Conservation (phyloP, 2,329 filamentous ascomycete species). For the Emergomyces orientalis region DNA sequence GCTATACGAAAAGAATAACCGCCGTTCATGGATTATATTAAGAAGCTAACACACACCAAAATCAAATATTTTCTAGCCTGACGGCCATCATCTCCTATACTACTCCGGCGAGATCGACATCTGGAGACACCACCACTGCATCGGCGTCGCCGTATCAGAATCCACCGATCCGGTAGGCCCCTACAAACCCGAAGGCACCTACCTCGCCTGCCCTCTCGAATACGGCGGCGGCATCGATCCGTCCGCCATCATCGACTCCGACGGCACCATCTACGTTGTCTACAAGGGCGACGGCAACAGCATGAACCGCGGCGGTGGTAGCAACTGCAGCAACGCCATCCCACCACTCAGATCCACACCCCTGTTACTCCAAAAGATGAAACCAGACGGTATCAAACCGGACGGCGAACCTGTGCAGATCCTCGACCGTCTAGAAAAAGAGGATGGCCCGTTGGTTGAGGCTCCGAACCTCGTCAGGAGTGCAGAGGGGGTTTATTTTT, state of each 20-base stretch:
- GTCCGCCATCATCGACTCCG: slow-evolving; percentile 47
- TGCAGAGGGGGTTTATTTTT: slow-evolving; percentile 40
- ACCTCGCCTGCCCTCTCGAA: slow-evolving; percentile 44
- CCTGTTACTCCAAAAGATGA: slow-evolving; percentile 31
- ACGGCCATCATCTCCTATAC: slow-evolving; percentile 49
- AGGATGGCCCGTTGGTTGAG: slow-evolving; percentile 53
- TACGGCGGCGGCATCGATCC: slow-evolving; percentile 55
- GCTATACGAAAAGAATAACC: no score
- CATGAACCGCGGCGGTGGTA: slow-evolving; percentile 32
- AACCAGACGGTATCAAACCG: slow-evolving; percentile 42
- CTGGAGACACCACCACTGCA: slow-evolving; percentile 42
- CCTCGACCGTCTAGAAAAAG: slow-evolving; percentile 48
- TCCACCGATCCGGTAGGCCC: slow-evolving; percentile 29
- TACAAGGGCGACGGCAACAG: slow-evolving; percentile 57
- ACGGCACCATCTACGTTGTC: slow-evolving; percentile 47
- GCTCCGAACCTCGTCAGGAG: slow-evolving; percentile 43
- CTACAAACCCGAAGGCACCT: slow-evolving; percentile 38
- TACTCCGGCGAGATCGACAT: slow-evolving; percentile 42
- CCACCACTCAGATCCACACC: slow-evolving; percentile 25
- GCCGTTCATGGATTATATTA: no score
- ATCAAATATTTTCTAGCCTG: slow-evolving; percentile 17
- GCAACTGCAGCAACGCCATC: slow-evolving; percentile 36
- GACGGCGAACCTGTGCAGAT: slow-evolving; percentile 46
- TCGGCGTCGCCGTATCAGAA: slow-evolving; percentile 44
- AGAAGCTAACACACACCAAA: no score